phyloP scores from a whole-genome alignment of 345 rosid species.

The Corchorus capsularis region DNA sequence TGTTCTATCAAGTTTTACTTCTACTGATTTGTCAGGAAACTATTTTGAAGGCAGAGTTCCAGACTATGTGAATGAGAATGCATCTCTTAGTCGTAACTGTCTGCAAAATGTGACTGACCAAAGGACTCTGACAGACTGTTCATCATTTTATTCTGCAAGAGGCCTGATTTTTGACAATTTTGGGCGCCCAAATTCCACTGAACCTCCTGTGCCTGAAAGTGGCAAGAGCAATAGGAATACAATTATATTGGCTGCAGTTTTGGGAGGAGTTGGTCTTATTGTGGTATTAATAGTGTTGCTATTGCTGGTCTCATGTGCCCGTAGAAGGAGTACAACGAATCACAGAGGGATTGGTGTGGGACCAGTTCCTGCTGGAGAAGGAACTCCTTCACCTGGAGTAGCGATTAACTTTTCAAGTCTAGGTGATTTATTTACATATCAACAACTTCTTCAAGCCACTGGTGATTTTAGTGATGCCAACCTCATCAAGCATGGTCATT shows the following conservation, averaged over 20 bases:
- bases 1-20: slow-evolving; percentile 49
- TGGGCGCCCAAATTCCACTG: slow-evolving; percentile 63
- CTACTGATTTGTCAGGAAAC: slow-evolving; percentile 63
- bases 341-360: slow-evolving; percentile 59
- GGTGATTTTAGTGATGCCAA: slow-evolving; percentile 64
- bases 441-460: slow-evolving; percentile 77
- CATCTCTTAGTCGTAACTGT: slow-evolving; percentile 68
- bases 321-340: slow-evolving; percentile 41
- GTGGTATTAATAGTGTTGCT: slow-evolving; percentile 39
- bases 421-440: slow-evolving; percentile 75
- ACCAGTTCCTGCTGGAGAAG: slow-evolving; percentile 51
- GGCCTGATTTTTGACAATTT: slow-evolving; percentile 82
- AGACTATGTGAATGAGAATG: slow-evolving; percentile 44
- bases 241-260: slow-evolving; percentile 62
- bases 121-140: slow-evolving; percentile 56
- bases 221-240: slow-evolving; percentile 45
- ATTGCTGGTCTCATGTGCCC: slow-evolving; percentile 47
- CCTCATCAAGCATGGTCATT: slow-evolving; percentile 89
- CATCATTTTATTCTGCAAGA: slow-evolving; percentile 58
- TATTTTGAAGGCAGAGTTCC: slow-evolving; percentile 87
- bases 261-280: slow-evolving; percentile 65
- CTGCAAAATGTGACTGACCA: slow-evolving; percentile 61
- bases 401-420: slow-evolving; percentile 58
- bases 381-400: slow-evolving; percentile 49
- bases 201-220: slow-evolving; percentile 34